A percentile compares a stretch with the other conserved stretches of the same genome.
Evolutionary conservation across 805 yeast genomes (phyloP).

Genomic region (Ogataea zsoltii): DNA sequence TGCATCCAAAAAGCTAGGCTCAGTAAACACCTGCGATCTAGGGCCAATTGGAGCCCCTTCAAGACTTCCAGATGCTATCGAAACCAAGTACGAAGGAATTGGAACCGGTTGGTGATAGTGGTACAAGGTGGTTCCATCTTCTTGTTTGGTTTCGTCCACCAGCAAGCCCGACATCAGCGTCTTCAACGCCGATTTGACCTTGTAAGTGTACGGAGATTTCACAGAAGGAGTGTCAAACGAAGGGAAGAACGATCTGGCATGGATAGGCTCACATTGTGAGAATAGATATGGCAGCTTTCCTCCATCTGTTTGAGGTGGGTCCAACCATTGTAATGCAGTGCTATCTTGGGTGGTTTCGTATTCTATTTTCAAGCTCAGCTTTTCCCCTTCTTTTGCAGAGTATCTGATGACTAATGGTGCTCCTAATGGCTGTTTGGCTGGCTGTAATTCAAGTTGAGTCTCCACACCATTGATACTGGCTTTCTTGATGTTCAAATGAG

Average conservation of each 20-base stretch:
- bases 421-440: conserved; percentile 58
- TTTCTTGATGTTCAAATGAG: conserved; percentile 50
- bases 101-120: conserved; percentile 74
- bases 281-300: conserved; percentile 69
- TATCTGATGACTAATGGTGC: conserved; percentile 46
- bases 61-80: conserved; percentile 83
- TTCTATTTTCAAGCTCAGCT: conserved; percentile 40
- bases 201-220: conserved; percentile 62
- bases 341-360: conserved; percentile 73
- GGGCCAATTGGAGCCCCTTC: conserved; percentile 74
- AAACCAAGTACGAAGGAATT: conserved; percentile 80
- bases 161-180: conserved; percentile 67
- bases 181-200: conserved; percentile 64
- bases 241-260: conserved; percentile 84
- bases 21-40: conserved; percentile 79
- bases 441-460: conserved; percentile 37
- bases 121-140: conserved; percentile 36
- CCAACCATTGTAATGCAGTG: conserved; percentile 85
- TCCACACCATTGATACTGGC: conserved; percentile 45
- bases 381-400: conserved; percentile 10
- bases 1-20: conserved; percentile 64
- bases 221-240: conserved; percentile 89
- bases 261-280: conserved; percentile 91
- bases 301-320: conserved; percentile 73
- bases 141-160: conserved; percentile 33